Evolutionary conservation across 371 early-diverging fungal genomes (phyloP).

Genomic region (Apophysomyces elegans): DNA sequence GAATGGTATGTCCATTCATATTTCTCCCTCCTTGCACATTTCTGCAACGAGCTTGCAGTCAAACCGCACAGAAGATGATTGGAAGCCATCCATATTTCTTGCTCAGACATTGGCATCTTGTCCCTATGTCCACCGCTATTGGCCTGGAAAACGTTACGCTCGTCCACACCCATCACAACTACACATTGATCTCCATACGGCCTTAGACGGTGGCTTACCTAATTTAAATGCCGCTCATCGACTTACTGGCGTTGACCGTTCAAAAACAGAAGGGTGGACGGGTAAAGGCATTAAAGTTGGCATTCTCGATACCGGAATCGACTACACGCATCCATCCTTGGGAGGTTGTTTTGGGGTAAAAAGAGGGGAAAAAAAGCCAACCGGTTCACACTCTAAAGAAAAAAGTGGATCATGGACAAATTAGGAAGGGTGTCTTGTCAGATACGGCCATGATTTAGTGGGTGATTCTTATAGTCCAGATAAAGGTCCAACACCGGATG

Average conservation of each 20-base stretch:
- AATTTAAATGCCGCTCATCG: conserved; percentile 23
- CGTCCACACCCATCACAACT: conserved; percentile 15
- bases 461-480: conserved; percentile 43
- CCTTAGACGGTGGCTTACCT: conserved; percentile 9
- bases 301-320: conserved; percentile 45
- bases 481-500: conserved; percentile 18
- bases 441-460: conserved; percentile 68
- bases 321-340: conserved; percentile 74
- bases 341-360: conserved; percentile 69
- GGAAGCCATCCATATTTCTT: conserved; percentile 21
- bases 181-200: not conserved
- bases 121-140: conserved; percentile 22
- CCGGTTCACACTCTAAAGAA: not conserved
- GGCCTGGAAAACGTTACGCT: conserved; percentile 22
- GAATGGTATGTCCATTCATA: conserved; percentile 27
- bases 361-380: not conserved
- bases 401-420: not conserved
- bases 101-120: conserved; percentile 16
- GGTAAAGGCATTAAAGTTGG: conserved; percentile 24
- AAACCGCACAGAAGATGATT: not conserved
- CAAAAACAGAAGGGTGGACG: not conserved
- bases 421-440: conserved; percentile 57
- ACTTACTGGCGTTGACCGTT: conserved; percentile 20
- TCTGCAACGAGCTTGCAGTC: not conserved
- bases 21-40: not conserved